These are phyloP conservation scores for Colletotrichum godetiae DNA, from an alignment of 2,329 filamentous ascomycete species.

Conservation along the genomic window DNA sequence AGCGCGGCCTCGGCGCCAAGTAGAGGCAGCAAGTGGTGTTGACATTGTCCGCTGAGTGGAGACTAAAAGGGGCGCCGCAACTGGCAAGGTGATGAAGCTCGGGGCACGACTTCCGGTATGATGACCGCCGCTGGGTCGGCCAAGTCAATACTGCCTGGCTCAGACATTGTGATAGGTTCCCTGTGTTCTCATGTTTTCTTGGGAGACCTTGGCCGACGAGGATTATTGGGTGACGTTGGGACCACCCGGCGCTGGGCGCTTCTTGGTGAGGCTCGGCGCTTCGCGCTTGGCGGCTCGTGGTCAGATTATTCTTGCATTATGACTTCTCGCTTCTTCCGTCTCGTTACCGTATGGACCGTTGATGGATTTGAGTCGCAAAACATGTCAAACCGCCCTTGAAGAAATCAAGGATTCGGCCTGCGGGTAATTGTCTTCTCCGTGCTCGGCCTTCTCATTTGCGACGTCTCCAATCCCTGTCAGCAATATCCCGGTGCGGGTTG, in stretches of 20 bases:
- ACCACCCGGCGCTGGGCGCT: constrained; percentile 20
- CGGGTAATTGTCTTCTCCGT: neutral
- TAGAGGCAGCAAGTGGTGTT: constrained; percentile 1
- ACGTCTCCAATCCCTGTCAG: neutral
- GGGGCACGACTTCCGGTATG: neutral
- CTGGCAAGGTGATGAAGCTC: neutral
- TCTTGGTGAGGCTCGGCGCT: constrained; percentile 31
- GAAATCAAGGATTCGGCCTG: neutral
- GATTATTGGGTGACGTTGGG: constrained; percentile 15
- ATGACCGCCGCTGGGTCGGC: constrained; percentile 16
- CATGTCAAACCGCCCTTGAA: neutral
- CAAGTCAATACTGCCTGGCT: constrained; percentile 21
- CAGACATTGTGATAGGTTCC: neutral
- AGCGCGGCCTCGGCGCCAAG: constrained; percentile 30
- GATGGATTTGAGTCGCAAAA: neutral
- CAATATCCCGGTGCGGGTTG: too few relatives aligned
- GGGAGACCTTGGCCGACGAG: constrained; percentile 22
- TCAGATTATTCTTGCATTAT: constrained; percentile 2
- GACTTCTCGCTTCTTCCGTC: neutral
- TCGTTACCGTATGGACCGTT: neutral
- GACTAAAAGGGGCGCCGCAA: neutral
- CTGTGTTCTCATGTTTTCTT: constrained; percentile 3
- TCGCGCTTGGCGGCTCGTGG: constrained; percentile 21
- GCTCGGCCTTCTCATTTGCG: neutral
- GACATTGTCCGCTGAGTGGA: constrained; percentile 1